Conservation (phyloP, 148 eudicot species). For the Agrostemma githago region DNA sequence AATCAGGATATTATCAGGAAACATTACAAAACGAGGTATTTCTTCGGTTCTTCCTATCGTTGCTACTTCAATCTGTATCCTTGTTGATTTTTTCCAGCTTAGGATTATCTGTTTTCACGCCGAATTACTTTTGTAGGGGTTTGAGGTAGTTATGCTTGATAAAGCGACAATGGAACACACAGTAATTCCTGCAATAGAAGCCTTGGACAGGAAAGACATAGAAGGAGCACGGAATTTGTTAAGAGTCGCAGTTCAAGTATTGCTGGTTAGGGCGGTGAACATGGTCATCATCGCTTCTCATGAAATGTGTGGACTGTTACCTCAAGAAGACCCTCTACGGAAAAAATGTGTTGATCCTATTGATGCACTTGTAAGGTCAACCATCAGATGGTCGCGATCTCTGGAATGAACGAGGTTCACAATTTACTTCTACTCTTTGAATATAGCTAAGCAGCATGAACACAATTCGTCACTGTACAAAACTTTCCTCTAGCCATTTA, state of each 20-base stretch:
- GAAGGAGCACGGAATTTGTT: slow-evolving; percentile 63
- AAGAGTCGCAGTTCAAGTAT: slow-evolving; percentile 66
- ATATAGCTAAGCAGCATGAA: slow-evolving; percentile 4
- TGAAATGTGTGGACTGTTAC: slow-evolving; percentile 49
- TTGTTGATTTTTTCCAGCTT: background rate
- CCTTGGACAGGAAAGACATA: slow-evolving; percentile 50
- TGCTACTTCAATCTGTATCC: background rate
- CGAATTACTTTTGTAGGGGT: slow-evolving; percentile 43
- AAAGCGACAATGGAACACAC: slow-evolving; percentile 69
- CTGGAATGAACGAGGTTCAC: slow-evolving; percentile 25
- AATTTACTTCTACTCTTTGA: slow-evolving; percentile 1
- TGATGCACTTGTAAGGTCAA: slow-evolving; percentile 61
- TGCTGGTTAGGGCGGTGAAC: slow-evolving; percentile 64
- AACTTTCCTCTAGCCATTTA: slow-evolving; percentile 7
- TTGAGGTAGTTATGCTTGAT: slow-evolving; percentile 70
- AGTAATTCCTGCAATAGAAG: slow-evolving; percentile 57
- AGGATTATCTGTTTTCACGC: slow-evolving; percentile 3
- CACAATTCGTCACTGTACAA: background rate
- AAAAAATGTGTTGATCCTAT: slow-evolving; percentile 62
- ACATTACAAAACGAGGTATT: slow-evolving; percentile 68
- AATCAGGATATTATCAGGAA: slow-evolving; percentile 52
- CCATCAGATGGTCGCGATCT: slow-evolving; percentile 38
- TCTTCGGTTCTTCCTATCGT: slow-evolving; percentile 1
- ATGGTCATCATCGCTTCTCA: slow-evolving; percentile 60
- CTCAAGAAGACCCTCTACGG: slow-evolving; percentile 61